These are phyloP conservation scores for Pseudozyma pruni DNA, from an alignment of 1,284 basidiomycete genomes.

Conservation along the genomic window DNA sequence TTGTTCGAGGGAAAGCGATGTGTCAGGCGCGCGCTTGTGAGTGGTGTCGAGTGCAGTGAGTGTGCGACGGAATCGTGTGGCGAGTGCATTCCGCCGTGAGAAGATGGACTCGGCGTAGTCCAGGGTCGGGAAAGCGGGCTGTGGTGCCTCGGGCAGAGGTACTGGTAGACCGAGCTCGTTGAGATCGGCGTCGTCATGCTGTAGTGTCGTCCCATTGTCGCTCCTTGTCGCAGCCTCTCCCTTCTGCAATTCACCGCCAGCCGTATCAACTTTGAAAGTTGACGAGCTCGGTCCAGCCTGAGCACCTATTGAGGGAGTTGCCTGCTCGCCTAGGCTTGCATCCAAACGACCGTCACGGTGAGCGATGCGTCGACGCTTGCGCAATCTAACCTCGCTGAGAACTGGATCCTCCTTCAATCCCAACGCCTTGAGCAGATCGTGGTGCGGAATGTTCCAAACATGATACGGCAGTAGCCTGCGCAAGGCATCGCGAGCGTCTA, in stretches of 20 bases:
- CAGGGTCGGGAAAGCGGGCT: constrained; percentile 43
- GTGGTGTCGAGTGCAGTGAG: constrained; percentile 37
- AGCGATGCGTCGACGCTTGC: constrained; percentile 37
- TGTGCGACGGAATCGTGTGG: constrained; percentile 36
- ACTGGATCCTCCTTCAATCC: constrained; percentile 34
- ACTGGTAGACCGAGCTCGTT: constrained; percentile 35
- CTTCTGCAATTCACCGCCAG: neutral
- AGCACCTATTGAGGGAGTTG: neutral
- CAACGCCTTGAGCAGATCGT: constrained; percentile 45
- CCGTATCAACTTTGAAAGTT: neutral
- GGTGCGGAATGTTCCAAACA: constrained; percentile 62
- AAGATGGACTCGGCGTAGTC: constrained; percentile 47
- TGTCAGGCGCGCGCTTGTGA: constrained; percentile 45
- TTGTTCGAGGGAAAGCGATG: constrained; percentile 45
- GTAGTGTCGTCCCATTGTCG: too few relatives aligned
- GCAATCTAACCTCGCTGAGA: constrained; percentile 19
- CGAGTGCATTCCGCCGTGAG: constrained; percentile 31
- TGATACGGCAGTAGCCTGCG: constrained; percentile 62
- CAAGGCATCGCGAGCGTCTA: constrained; percentile 53
- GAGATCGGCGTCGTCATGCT: constrained; percentile 5
- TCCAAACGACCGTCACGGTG: constrained; percentile 1
- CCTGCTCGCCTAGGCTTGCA: neutral
- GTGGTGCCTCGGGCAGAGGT: constrained; percentile 23
- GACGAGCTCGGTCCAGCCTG: constrained; percentile 4
- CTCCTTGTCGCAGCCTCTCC: neutral